These are phyloP conservation scores for Sporopachydermia lactativora DNA, from an alignment of 805 yeast species.

Conservation along the genomic window DNA sequence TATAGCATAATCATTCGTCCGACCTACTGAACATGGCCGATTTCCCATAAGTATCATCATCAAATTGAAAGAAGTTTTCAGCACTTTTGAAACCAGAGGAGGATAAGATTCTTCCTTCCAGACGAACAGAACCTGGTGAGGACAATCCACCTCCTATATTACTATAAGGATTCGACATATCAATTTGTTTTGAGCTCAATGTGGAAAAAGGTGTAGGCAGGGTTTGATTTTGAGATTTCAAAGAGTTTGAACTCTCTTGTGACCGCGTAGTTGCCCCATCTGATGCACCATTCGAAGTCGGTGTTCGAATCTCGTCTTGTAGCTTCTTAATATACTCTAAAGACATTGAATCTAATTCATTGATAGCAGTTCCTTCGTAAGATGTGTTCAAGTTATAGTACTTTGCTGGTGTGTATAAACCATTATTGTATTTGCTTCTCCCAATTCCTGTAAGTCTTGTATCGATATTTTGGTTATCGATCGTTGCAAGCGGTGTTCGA, in stretches of 20 bases:
- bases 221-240: not conserved
- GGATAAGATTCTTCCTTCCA: not conserved
- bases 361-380: too few species aligned
- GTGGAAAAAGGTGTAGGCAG: not conserved
- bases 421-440: not conserved
- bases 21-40: not conserved
- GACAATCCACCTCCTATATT: not conserved
- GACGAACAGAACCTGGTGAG: not conserved
- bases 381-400: not conserved
- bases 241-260: slow-evolving; percentile 1
- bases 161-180: not conserved
- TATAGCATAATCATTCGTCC: not conserved
- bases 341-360: not conserved
- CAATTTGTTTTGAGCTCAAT: not conserved
- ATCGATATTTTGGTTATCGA: not conserved
- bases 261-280: not conserved
- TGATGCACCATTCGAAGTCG: not conserved
- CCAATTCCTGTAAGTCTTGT: not conserved
- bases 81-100: not conserved
- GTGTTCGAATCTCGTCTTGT: not conserved
- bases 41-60: not conserved
- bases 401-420: not conserved
- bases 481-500: not conserved
- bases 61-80: not conserved
- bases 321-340: not conserved